Evolutionary conservation across 1,284 basidiomycete species (phyloP).

Genomic region (Ganoderma sinense): DNA sequence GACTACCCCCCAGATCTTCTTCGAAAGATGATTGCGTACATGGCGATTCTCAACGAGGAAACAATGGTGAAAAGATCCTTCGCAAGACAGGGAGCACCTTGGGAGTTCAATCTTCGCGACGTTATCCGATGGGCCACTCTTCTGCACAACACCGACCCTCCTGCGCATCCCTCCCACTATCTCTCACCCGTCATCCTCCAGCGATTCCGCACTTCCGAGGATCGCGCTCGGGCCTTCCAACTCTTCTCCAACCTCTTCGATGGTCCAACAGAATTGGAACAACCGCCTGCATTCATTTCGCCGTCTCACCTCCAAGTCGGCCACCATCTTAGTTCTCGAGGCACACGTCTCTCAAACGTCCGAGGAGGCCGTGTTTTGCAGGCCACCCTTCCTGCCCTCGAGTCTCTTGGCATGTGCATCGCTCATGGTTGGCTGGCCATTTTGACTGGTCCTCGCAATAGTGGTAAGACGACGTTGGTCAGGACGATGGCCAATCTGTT

Average conservation of each 20-base stretch:
- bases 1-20: constrained; percentile 62
- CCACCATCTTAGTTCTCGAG: constrained; percentile 61
- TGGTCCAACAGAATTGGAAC: constrained; percentile 38
- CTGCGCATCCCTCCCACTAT: constrained; percentile 66
- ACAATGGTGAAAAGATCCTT: constrained; percentile 76
- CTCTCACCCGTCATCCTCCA: constrained; percentile 83
- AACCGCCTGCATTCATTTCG: constrained; percentile 57
- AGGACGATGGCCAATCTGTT: constrained; percentile 75
- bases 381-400: constrained; percentile 71
- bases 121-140: constrained; percentile 91
- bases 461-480: constrained; percentile 87
- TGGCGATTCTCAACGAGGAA: constrained; percentile 75
- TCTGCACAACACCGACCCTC: constrained; percentile 45
- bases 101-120: constrained; percentile 99
- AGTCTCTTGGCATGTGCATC: constrained; percentile 82
- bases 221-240: constrained; percentile 66
- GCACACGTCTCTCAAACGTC: constrained; percentile 45
- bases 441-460: constrained; percentile 77
- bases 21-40: constrained; percentile 87
- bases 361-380: constrained; percentile 65
- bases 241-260: constrained; percentile 75
- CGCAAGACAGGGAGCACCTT: constrained; percentile 88
- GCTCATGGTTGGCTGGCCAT: constrained; percentile 90
- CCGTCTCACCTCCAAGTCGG: constrained; percentile 74
- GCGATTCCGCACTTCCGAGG: constrained; percentile 81